phyloP scores from a whole-genome alignment of 306 rosid species.

The Lupinus albus region DNA sequence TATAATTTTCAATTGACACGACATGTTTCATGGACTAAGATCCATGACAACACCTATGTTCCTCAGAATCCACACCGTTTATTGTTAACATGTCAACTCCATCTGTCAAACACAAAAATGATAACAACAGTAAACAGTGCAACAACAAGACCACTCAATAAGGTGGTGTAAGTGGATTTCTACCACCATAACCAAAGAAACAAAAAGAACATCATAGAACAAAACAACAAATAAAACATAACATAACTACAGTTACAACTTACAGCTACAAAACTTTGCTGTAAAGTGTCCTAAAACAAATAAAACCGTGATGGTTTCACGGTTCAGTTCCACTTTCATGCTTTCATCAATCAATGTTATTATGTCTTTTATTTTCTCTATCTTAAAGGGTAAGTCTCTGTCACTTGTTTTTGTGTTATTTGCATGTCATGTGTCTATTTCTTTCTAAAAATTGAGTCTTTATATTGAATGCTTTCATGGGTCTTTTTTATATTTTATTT shows the following conservation, averaged over 20 bases:
- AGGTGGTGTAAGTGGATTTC: conserved; percentile 38
- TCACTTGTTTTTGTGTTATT: conserved; percentile 27
- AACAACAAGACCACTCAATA: conserved; percentile 10
- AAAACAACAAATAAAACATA: conserved; percentile 1
- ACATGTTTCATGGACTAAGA: no score
- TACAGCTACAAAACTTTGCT: conserved; percentile 39
- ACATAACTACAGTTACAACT: conserved; percentile 13
- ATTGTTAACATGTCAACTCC: conserved; percentile 44
- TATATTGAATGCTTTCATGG: conserved; percentile 50
- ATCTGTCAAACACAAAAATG: conserved; percentile 34
- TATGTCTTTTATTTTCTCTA: conserved; percentile 31
- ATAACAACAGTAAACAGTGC: conserved; percentile 38
- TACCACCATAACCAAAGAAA: conserved; percentile 5
- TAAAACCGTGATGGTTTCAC: conserved; percentile 42
- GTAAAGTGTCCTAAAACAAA: conserved; percentile 41
- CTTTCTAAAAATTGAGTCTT: conserved; percentile 39
- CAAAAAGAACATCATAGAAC: not conserved
- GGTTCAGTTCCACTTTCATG: conserved; percentile 54
- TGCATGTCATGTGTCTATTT: conserved; percentile 39
- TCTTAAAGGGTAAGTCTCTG: conserved; percentile 44
- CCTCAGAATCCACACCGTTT: conserved; percentile 50
- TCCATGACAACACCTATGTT: no score
- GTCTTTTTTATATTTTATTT: conserved; percentile 38
- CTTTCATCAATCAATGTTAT: conserved; percentile 52
- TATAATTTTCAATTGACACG: no score